phyloP scores from a whole-genome alignment of 169 alveolate genomes.

The Eimeria zaria region DNA sequence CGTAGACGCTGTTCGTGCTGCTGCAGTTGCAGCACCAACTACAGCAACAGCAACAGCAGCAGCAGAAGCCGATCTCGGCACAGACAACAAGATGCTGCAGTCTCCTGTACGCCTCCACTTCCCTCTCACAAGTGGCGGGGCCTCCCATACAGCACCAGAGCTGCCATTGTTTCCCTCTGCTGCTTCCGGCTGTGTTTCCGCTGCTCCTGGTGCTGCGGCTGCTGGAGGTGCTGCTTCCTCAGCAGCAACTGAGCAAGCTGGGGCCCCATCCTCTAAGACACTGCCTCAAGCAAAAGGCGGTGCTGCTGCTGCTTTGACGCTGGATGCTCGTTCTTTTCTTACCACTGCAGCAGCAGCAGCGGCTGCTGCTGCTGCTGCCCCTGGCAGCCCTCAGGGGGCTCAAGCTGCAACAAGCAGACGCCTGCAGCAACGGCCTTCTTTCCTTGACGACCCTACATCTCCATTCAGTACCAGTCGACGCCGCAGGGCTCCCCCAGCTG shows the following conservation, averaged over 20 bases:
- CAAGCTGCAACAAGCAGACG: neutral
- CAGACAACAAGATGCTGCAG: constrained; percentile 49
- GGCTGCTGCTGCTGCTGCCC: constrained; percentile 67
- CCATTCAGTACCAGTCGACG: constrained; percentile 66
- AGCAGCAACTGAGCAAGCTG: neutral
- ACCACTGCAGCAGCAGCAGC: constrained; percentile 73
- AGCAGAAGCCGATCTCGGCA: neutral
- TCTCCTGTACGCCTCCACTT: constrained; percentile 57
- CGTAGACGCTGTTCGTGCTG: neutral
- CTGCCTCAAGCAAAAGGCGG: neutral
- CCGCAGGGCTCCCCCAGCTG: constrained; percentile 52
- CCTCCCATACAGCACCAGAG: constrained; percentile 23
- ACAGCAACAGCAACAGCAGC: neutral
- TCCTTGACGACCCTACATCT: constrained; percentile 47
- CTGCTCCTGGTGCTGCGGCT: constrained; percentile 5
- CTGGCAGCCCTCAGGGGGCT: constrained; percentile 61
- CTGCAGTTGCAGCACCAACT: neutral
- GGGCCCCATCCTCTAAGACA: neutral
- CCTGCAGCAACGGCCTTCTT: constrained; percentile 67
- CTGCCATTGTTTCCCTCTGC: constrained; percentile 56
- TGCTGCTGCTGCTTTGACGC: neutral
- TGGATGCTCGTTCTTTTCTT: constrained; percentile 63
- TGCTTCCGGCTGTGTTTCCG: constrained; percentile 6
- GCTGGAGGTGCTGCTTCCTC: neutral
- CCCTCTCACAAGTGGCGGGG: constrained; percentile 25